phyloP scores from a whole-genome alignment of 495 filamentous ascomycete genomes.

The Neurospora cerealis region DNA sequence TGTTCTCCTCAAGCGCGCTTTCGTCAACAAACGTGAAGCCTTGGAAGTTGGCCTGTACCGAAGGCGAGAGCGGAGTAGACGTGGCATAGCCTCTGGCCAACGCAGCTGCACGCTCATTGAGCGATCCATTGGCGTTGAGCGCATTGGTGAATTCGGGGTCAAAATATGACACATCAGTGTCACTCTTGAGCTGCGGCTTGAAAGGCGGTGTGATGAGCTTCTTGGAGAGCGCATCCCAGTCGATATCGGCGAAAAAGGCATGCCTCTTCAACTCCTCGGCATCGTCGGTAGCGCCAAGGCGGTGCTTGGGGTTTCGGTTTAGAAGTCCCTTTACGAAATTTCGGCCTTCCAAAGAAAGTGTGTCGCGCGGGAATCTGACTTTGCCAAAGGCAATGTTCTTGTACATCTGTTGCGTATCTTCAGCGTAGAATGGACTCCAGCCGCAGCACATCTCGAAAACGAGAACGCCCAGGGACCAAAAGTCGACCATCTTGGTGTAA shows the following conservation, averaged over 20 bases:
- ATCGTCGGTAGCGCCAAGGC: slow-evolving; percentile 81
- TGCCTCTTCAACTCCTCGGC: slow-evolving; percentile 92
- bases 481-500: slow-evolving; percentile 99
- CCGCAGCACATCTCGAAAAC: slow-evolving; percentile 99
- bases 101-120: slow-evolving; percentile 83
- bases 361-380: slow-evolving; percentile 90
- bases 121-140: slow-evolving; percentile 65
- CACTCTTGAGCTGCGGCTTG: slow-evolving; percentile 91
- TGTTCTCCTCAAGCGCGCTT: slow-evolving; percentile 87
- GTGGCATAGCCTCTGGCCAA: slow-evolving; percentile 66
- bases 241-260: slow-evolving; percentile 86
- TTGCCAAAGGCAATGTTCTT: slow-evolving; percentile 99
- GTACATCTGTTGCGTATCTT: slow-evolving; percentile 99
- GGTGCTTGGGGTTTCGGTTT: slow-evolving; percentile 93
- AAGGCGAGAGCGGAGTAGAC: slow-evolving; percentile 83
- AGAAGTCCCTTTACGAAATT: slow-evolving; percentile 97
- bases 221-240: slow-evolving; percentile 77
- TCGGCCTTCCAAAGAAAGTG: slow-evolving; percentile 82
- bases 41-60: slow-evolving; percentile 95
- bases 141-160: slow-evolving; percentile 98
- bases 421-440: slow-evolving; percentile 98
- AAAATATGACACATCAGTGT: slow-evolving; percentile 94
- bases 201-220: slow-evolving; percentile 96
- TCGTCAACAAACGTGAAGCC: slow-evolving; percentile 98
- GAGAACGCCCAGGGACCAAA: slow-evolving; percentile 95